Conservation (phyloP, 495 filamentous ascomycete genomes). For the Hypoxylon rickii region DNA sequence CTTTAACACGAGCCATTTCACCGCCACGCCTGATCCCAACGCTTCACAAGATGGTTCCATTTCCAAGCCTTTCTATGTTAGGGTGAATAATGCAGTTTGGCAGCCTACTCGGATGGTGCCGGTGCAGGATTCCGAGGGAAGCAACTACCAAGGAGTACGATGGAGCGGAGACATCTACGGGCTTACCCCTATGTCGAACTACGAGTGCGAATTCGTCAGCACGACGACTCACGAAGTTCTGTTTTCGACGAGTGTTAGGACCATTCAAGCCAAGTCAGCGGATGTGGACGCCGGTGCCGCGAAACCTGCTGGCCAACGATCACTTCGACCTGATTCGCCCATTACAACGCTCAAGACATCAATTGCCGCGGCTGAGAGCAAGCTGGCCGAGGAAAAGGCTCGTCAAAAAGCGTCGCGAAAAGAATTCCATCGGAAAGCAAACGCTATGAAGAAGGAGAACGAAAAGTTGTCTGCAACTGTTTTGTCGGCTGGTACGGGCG, state of each 20-base stretch:
- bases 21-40: constrained; percentile 41
- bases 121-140: constrained; percentile 59
- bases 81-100: constrained; percentile 88
- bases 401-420: constrained; percentile 76
- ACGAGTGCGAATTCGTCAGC: constrained; percentile 82
- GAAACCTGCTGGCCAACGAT: constrained; percentile 56
- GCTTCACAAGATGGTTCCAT: constrained; percentile 48
- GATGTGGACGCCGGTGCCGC: constrained; percentile 56
- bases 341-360: constrained; percentile 87
- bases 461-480: constrained; percentile 71
- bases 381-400: constrained; percentile 74
- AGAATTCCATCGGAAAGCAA: constrained; percentile 74
- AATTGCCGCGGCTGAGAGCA: constrained; percentile 77
- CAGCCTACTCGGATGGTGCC: constrained; percentile 74
- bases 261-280: constrained; percentile 68
- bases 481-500: constrained; percentile 73
- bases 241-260: constrained; percentile 79
- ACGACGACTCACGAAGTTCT: constrained; percentile 73
- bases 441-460: constrained; percentile 76
- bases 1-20: constrained; percentile 76
- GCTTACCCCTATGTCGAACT: constrained; percentile 82
- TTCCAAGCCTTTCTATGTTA: constrained; percentile 80
- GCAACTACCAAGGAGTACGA: constrained; percentile 45
- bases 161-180: constrained; percentile 90
- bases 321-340: constrained; percentile 79